Base-by-base conservation (phyloP, 805 yeast species). In the Hanseniaspora valbyensis region DNA sequence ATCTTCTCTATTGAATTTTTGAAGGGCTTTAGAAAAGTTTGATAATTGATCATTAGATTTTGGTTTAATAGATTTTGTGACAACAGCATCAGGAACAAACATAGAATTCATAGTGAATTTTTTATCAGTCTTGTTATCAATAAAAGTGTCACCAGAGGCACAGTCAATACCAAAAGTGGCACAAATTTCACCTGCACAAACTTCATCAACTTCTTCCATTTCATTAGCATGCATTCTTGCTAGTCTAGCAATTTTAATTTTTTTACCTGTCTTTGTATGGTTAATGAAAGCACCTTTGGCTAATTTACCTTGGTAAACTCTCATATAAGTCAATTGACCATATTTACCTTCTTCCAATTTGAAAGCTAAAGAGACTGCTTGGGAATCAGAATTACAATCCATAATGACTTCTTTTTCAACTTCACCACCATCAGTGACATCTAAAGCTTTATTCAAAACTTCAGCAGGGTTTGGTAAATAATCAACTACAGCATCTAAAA, bases 151-250 rank as follows among this genome's bases (percentile, higher is more conserved):
- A 62, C 99, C 99, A 13, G 98, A 92, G 10, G 97, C 81, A 75
- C 99, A 92, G 67, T 92, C 98, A 58, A 92, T 85, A 69, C 99
- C 99, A 61, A 92, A 92, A 53, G 97, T 90, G 50, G 99, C 99
- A 72, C 99, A 92, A 60, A 92, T 92, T 71, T 92, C 98, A 66
- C 99, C 99, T 28, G 97, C 90, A 21, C 90, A 92, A 61, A 87
- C 82, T 69, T 89, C 96, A 44, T 81, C 84, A 44, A 87, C 92
- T 64, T 92, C 99, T 72, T 92, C 98, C 97, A 92, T 89, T 65
- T 92, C 98, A 55, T 89, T 86, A 26, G 96, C 87, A 72, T 92
- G 97, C 99, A 92, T 92, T 70, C 97, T 83, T 46, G 88, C 98
- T 61, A 92, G 75, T 62, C 98, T 78, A 13, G 96, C 76, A 49